Conservation (phyloP, 1,139 yeast genomes). For the Hyphopichia wangnamkhiaoensis region DNA sequence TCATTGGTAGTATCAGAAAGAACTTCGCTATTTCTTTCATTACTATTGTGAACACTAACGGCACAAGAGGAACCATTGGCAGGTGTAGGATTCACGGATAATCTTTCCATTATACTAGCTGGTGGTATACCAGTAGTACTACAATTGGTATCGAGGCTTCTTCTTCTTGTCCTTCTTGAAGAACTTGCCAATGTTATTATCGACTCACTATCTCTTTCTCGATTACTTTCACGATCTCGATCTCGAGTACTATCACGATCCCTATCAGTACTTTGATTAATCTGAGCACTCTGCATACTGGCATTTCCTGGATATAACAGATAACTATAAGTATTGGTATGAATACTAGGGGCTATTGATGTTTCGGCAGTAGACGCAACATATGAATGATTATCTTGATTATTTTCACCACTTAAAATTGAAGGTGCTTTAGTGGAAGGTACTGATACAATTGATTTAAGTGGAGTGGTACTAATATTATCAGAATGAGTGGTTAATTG, state of each 20-base stretch:
- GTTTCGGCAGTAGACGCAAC: constrained; percentile 56
- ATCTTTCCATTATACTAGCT: constrained; percentile 59
- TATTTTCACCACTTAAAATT: constrained; percentile 36
- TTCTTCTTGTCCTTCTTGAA: constrained; percentile 47
- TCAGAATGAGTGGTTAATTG: constrained; percentile 22
- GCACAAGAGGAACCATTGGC: constrained; percentile 20
- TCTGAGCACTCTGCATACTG: neutral
- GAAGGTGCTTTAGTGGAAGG: constrained; percentile 51
- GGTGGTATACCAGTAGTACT: constrained; percentile 67
- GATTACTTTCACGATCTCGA: constrained; percentile 5
- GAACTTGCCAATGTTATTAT: constrained; percentile 58
- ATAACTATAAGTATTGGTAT: constrained; percentile 8
- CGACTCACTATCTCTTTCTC: constrained; percentile 51
- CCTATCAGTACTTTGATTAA: neutral
- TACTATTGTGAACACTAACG: constrained; percentile 4
- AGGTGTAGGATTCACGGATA: constrained; percentile 35
- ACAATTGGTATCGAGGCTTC: constrained; percentile 59
- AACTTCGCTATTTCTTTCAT: constrained; percentile 2
- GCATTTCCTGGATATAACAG: constrained; percentile 4
- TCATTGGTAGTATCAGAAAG: constrained; percentile 1
- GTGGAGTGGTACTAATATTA: constrained; percentile 51
- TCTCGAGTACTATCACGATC: constrained; percentile 2
- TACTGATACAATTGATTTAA: constrained; percentile 50
- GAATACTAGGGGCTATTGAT: constrained; percentile 47
- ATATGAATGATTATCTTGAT: constrained; percentile 37